Base-by-base conservation (phyloP, 495 filamentous ascomycete species). In the Acidomyces sp. region DNA sequence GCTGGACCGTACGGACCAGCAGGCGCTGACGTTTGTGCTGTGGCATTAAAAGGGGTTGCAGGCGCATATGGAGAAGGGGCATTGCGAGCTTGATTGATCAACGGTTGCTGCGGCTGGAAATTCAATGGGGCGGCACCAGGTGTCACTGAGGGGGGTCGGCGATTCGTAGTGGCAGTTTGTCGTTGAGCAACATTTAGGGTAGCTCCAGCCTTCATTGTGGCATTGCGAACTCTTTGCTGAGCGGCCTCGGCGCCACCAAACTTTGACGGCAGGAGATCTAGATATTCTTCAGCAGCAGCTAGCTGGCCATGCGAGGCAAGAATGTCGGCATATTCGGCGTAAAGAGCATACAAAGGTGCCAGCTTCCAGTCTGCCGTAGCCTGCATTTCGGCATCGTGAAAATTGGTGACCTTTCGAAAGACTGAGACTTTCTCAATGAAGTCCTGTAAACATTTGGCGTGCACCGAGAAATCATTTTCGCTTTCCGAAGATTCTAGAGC, bases 341-440 rank as follows among this genome's bases (percentile, higher is more conserved):
- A 99, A 62, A 92, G 93, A 55, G 86, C 80, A 55, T 99, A 99
- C 27, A 99, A 68, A 1, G 75, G 66, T 30, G 71, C 70, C 32
- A 99, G 77, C 62, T 92, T 93, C 92, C 92, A 99, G 37, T 76
- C 85, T 0, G 77, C 74, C 25, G 74, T 69, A 43, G 74, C 60
- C 36, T 63, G 64, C 41, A 68, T 72, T 44, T 95, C 85, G 4
- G 66, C 65, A 54, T 99, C 90, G 46, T 80, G 58, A 62, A 93
- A 99, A 50, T 88, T 87, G 38, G 83, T 86, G 30, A 90, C 87
- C 52, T 93, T 72, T 36, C 90, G 81, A 75, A 99, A 96, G 28
- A 99, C 77, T 1, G 86, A 93, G 35, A 99, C 90, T 66, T 96
- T 99, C 65, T 99, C 90, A 44, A 99, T 90, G 58, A 99, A 82